Evolutionary conservation across 805 yeast species (phyloP), one percentile per base, ranked within the genome.

Genomic region (Monosporozyma siamensis): DNA sequence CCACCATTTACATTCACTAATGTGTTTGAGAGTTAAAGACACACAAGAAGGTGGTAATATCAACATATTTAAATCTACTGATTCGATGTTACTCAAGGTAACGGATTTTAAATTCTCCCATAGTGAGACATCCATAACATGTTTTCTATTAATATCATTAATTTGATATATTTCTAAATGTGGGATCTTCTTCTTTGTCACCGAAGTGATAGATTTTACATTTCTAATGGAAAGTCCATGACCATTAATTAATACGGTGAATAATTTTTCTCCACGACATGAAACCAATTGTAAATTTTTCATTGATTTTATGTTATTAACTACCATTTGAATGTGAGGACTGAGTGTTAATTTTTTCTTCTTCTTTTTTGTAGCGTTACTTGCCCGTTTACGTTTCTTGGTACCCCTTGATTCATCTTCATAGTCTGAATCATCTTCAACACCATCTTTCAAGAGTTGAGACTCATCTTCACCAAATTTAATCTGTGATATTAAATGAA

Each of bases 221-320:
- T 61, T 56, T 32, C 56, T 52, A 36, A 57, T 61, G 31, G 61
- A 48, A 4, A 51, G 45, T 9, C 65, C 64, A 34, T 58, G 63
- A 10, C 51, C 46, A 42, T 61, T 61, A 4, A 58, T 48, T 31
- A 58, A 17, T 6, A 50, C 37, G 29, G 53, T 59, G 41, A 49
- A 58, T 17, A 59, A 26, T 3, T 21, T 29, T 20, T 48, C 51
- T 6, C 58, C 55, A 27, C 52, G 41, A 5, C 52, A 52, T 6
- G 41, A 27, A 6, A 61, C 26, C 20, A 40, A 48, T 11, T 23
- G 21, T 35, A 61, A 36, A 40, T 48, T 47, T 26, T 50, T 54
- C 56, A 61, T 50, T 8, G 38, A 12, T 6, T 55, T 57, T 38
- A 58, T 40, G 6, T 15, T 23, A 24, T 42, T 24, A 2, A 30